These are phyloP conservation scores for Blastobotrys arbuscula DNA, from an alignment of 1,139 yeast genomes.

Conservation along the genomic window DNA sequence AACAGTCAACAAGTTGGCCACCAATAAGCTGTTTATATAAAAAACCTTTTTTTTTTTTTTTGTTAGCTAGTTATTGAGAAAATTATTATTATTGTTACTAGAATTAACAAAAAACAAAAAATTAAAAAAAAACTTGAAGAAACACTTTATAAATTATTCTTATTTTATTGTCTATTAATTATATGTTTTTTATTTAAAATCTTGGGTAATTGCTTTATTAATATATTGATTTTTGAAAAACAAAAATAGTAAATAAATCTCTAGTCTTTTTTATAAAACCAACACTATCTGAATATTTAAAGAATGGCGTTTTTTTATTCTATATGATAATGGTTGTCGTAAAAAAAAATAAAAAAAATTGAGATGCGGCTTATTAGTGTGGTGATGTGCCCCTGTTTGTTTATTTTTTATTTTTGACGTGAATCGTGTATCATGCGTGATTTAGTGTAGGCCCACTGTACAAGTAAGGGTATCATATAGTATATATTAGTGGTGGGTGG, in stretches of 20 bases:
- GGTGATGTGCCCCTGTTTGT: neutral
- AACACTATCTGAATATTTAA: no score
- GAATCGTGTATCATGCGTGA: neutral
- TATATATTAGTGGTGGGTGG: neutral
- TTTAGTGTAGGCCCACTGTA: no score
- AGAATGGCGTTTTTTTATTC: no score
- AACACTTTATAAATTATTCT: no score
- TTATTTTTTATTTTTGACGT: neutral
- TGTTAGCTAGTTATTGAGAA: neutral
- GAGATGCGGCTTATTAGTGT: neutral
- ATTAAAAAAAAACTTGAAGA: neutral
- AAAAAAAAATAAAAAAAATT: neutral
- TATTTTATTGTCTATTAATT: neutral
- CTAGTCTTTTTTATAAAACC: no score
- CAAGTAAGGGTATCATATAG: no score
- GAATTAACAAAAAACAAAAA: neutral
- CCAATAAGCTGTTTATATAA: neutral
- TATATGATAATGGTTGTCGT: neutral
- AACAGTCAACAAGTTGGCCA: slow-evolving; percentile 18
- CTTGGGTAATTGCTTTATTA: no score
- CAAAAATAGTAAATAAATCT: no score
- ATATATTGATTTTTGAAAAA: no score
- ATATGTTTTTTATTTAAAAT: neutral
- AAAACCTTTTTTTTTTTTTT: neutral
- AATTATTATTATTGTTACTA: neutral